Conservation (phyloP, 257 asterid genomes). For the Solanum bulbocastanum region DNA sequence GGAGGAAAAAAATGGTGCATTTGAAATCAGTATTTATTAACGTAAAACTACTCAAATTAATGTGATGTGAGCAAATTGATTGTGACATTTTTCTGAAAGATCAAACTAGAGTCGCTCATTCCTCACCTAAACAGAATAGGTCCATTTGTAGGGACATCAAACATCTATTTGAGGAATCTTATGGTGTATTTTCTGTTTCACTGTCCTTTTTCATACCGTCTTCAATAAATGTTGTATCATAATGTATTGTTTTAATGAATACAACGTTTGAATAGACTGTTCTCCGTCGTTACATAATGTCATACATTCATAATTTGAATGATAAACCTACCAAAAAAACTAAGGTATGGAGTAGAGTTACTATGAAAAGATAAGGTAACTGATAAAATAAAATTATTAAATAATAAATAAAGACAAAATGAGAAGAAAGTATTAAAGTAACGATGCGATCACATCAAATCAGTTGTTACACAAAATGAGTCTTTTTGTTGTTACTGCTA, state of each 20-base stretch:
- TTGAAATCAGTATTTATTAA: neutral
- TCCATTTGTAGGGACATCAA: neutral
- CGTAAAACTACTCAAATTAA: neutral
- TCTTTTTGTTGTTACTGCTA: neutral
- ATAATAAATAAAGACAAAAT: no score
- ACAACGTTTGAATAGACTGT: fast-evolving
- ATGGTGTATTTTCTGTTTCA: neutral
- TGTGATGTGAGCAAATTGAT: neutral
- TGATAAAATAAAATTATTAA: neutral
- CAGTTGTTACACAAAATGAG: no score
- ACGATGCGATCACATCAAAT: no score
- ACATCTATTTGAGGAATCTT: neutral
- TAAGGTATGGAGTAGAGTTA: no score
- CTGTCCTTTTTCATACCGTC: neutral
- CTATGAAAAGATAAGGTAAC: neutral
- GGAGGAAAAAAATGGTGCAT: neutral
- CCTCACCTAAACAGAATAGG: neutral
- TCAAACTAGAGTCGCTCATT: neutral
- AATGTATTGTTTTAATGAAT: no score
- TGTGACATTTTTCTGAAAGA: neutral
- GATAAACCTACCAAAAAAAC: no score
- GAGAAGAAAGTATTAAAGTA: neutral
- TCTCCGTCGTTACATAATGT: no score
- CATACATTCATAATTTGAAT: no score
- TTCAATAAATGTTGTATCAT: neutral